These are phyloP conservation scores for Populus hybrid DNA, from an alignment of 441 rosid genomes.

Conservation along the genomic window DNA sequence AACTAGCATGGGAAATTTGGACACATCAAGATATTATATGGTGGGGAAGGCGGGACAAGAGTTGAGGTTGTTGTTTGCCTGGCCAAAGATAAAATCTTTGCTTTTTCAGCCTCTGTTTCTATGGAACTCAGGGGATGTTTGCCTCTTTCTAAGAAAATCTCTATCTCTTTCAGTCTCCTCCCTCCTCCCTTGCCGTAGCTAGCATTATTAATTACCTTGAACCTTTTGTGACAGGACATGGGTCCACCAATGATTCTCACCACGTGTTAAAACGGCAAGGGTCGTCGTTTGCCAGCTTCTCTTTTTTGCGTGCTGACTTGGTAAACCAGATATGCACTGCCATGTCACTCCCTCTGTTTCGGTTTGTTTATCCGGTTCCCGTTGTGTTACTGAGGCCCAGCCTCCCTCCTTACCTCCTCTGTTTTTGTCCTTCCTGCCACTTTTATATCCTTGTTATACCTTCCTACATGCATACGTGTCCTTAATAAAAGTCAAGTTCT, in stretches of 20 bases:
- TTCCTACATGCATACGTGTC: not conserved
- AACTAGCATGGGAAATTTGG: conserved; percentile 14
- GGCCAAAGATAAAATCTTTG: not conserved
- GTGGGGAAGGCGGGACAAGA: too few relatives aligned
- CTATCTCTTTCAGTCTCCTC: not conserved
- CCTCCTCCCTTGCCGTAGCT: not conserved
- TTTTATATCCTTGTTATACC: not conserved
- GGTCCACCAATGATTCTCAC: not conserved
- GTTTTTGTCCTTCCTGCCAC: not conserved
- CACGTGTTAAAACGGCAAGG: not conserved
- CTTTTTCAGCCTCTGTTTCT: not conserved
- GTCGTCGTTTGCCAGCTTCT: not conserved
- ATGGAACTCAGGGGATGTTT: conserved; percentile 18
- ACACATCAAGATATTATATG: not conserved
- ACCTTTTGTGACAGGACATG: not conserved
- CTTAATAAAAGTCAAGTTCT: too few relatives aligned
- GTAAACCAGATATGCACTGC: not conserved
- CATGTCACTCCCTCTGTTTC: conserved; percentile 8
- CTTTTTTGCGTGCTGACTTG: conserved; percentile 19
- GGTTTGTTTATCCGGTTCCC: conserved; percentile 13
- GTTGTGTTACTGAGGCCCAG: not conserved
- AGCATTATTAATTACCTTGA: not conserved
- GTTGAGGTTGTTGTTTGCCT: not conserved
- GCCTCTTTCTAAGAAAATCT: conserved; percentile 19
- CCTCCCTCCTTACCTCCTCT: not conserved